Evolutionary conservation across 768 basidiomycete genomes (phyloP).

Genomic region (Strobilomyces echinocephalus): DNA sequence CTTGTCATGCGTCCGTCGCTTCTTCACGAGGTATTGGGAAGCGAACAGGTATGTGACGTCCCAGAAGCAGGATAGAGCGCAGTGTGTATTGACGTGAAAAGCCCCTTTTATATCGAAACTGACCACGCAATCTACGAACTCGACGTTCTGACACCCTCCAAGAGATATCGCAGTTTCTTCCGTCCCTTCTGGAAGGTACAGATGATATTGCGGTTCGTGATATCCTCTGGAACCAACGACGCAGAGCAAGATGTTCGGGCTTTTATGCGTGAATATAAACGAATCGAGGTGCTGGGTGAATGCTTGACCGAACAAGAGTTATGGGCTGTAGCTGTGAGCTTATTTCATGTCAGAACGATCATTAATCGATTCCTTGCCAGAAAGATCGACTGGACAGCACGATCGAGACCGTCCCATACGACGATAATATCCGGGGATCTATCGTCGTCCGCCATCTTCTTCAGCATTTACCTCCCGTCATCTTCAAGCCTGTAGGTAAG

Average conservation of each 20-base stretch:
- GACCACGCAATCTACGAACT: slow-evolving; percentile 60
- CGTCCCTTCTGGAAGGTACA: slow-evolving; percentile 48
- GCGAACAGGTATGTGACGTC: slow-evolving; percentile 44
- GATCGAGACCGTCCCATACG: slow-evolving; percentile 22
- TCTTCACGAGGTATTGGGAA: slow-evolving; percentile 47
- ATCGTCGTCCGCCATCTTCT: slow-evolving; percentile 19
- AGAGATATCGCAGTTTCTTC: slow-evolving; percentile 39
- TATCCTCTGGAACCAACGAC: slow-evolving; percentile 25
- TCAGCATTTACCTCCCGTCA: slow-evolving; percentile 1
- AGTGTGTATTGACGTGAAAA: slow-evolving; percentile 23
- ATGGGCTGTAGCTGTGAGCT: slow-evolving; percentile 25
- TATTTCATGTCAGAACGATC: background rate
- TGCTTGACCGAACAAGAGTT: slow-evolving; percentile 22
- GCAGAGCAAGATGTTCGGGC: slow-evolving; percentile 27
- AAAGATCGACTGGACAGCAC: slow-evolving; percentile 15
- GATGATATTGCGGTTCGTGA: slow-evolving; percentile 47
- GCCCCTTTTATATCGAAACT: slow-evolving; percentile 66
- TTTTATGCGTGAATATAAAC: slow-evolving; percentile 35
- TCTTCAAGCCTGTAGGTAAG: slow-evolving; percentile 11
- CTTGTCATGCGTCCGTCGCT: slow-evolving; percentile 44
- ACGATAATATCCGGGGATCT: slow-evolving; percentile 20
- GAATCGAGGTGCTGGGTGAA: slow-evolving; percentile 13
- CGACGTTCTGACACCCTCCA: slow-evolving; percentile 35
- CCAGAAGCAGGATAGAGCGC: background rate
- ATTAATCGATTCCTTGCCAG: slow-evolving; percentile 8